Conservation (phyloP, 2,329 filamentous ascomycete genomes). For the Venturia effusa region DNA sequence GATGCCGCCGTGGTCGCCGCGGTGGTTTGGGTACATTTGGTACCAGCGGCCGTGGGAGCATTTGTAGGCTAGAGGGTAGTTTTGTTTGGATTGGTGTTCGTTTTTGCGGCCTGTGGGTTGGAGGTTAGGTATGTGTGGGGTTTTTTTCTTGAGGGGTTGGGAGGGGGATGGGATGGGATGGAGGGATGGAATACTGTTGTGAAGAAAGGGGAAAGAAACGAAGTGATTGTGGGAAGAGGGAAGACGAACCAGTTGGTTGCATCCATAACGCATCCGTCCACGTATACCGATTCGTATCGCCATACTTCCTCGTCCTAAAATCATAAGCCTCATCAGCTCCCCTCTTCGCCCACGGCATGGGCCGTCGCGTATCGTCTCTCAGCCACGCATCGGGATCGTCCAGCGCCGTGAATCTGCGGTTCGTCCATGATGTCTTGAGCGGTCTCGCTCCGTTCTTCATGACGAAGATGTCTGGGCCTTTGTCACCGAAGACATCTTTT, state of each 20-base stretch:
- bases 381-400: conserved; percentile 16
- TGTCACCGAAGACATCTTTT: conserved; percentile 30
- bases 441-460: conserved; percentile 27
- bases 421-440: conserved; percentile 12
- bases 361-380: conserved; percentile 4
- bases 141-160: not conserved
- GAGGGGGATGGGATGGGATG: not conserved
- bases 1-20: not conserved
- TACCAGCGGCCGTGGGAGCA: conserved; percentile 8
- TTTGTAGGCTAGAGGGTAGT: conserved; percentile 2
- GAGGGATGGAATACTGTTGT: not conserved
- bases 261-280: conserved; percentile 21
- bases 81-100: conserved; percentile 1
- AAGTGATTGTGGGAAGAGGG: not conserved
- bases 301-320: conserved; percentile 24
- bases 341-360: conserved; percentile 12
- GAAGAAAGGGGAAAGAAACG: not conserved
- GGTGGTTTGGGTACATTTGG: not conserved
- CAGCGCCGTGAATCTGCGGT: conserved; percentile 6
- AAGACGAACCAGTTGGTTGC: not conserved
- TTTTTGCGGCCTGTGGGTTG: not conserved
- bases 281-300: conserved; percentile 17
- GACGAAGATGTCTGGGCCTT: conserved; percentile 37
- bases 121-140: not conserved
- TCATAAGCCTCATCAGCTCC: conserved; percentile 21